A percentile compares a stretch with the other conserved stretches of the same genome.
Conservation (phyloP, 495 filamentous ascomycete genomes). For the Lentithecium fluviatile region DNA sequence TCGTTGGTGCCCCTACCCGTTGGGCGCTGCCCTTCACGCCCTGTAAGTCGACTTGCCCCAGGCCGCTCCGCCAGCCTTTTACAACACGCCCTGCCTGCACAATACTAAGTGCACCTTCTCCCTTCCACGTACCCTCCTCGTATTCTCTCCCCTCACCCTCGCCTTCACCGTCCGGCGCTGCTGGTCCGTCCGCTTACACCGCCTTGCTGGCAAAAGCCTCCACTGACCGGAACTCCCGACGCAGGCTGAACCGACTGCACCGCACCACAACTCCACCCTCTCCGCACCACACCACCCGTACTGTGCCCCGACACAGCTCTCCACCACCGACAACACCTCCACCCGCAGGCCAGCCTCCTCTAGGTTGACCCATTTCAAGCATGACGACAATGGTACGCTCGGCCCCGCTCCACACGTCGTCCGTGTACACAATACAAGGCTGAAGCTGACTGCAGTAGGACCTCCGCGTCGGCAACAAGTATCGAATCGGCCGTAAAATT, state of each 20-base stretch:
- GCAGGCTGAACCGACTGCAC: slow-evolving; percentile 33
- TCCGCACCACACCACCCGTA: neutral
- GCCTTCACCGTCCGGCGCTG: neutral
- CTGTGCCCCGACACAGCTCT: slow-evolving; percentile 8
- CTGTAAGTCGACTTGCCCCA: slow-evolving; percentile 31
- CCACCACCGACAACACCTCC: slow-evolving; percentile 8
- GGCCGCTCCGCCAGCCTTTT: slow-evolving; percentile 15
- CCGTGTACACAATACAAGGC: neutral
- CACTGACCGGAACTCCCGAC: slow-evolving; percentile 35
- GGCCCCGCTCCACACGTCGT: slow-evolving; percentile 1
- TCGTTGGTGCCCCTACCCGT: slow-evolving; percentile 25
- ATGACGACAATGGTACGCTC: slow-evolving; percentile 41
- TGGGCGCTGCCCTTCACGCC: slow-evolving; percentile 35
- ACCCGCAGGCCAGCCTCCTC: slow-evolving; percentile 28
- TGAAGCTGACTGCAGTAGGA: slow-evolving; percentile 59
- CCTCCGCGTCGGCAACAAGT: slow-evolving; percentile 99
- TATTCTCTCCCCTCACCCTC: slow-evolving; percentile 4
- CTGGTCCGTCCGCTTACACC: slow-evolving; percentile 33
- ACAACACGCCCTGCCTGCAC: neutral
- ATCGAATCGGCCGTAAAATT: slow-evolving; percentile 99
- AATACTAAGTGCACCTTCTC: neutral
- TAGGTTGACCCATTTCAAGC: slow-evolving; percentile 28
- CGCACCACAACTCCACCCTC: neutral
- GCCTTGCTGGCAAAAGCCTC: slow-evolving; percentile 38
- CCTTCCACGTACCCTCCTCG: neutral